Percentiles rank a stretch among this genome's conserved stretches.
phyloP scores from a whole-genome alignment of 2,329 filamentous ascomycete genomes.

The Diaporthe vaccinii region DNA sequence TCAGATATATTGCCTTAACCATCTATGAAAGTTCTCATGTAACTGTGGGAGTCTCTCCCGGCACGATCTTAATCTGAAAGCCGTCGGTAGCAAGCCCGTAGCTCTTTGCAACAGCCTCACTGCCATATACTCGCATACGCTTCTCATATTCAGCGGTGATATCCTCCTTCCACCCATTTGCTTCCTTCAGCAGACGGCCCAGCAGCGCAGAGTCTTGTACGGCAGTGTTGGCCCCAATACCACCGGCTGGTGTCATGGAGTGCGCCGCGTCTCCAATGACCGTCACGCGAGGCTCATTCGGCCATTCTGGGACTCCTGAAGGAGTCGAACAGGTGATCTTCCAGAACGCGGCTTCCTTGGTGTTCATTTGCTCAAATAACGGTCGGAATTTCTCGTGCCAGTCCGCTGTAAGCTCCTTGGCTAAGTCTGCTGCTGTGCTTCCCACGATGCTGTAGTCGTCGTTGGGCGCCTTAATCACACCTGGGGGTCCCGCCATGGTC shows the following conservation, averaged over 20 bases:
- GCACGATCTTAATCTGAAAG: conserved; percentile 64
- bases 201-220: conserved; percentile 68
- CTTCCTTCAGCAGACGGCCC: conserved; percentile 64
- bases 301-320: conserved; percentile 71
- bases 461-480: conserved; percentile 69
- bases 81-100: conserved; percentile 60
- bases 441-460: conserved; percentile 72
- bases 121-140: conserved; percentile 72
- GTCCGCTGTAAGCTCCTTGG: conserved; percentile 64
- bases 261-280: conserved; percentile 71
- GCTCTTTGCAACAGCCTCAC: conserved; percentile 67
- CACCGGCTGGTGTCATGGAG: conserved; percentile 70
- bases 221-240: conserved; percentile 70
- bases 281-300: conserved; percentile 69
- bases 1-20: no score
- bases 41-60: conserved; percentile 47
- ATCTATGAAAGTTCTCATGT: no score
- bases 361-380: conserved; percentile 70
- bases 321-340: conserved; percentile 75
- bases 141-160: conserved; percentile 70
- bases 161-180: conserved; percentile 66
- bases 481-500: conserved; percentile 72
- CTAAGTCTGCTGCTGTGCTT: conserved; percentile 67
- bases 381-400: conserved; percentile 70
- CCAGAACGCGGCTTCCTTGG: conserved; percentile 72